These are phyloP conservation scores for Hirschfeldia incana DNA, from an alignment of 345 rosid species.

Conservation along the genomic window DNA sequence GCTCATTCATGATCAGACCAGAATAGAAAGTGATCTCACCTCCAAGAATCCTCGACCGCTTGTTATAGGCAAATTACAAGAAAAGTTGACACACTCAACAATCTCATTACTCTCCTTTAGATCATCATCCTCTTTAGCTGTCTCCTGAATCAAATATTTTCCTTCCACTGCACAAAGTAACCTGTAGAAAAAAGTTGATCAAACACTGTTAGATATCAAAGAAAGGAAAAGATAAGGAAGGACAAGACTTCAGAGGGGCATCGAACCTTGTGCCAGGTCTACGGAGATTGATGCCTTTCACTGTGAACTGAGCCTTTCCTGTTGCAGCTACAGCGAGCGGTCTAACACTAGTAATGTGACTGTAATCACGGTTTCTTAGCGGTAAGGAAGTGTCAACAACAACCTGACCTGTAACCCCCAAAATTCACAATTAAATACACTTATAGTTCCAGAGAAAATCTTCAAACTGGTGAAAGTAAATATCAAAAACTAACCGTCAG, in stretches of 20 bases:
- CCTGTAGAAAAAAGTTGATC: constrained; percentile 43
- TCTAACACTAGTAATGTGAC: constrained; percentile 64
- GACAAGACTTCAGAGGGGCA: not conserved
- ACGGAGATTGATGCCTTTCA: constrained; percentile 79
- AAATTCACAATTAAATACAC: constrained; percentile 10
- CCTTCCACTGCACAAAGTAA: constrained; percentile 93
- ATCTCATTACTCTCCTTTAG: constrained; percentile 50
- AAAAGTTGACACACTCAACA: constrained; percentile 58
- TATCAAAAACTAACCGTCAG: constrained; percentile 57
- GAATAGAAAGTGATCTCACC: constrained; percentile 48
- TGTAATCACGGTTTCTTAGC: constrained; percentile 52
- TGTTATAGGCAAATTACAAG: constrained; percentile 64
- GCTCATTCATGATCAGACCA: constrained; percentile 8
- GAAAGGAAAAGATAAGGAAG: not conserved
- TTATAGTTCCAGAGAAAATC: constrained; percentile 9
- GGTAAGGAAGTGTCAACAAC: constrained; percentile 72
- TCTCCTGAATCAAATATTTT: constrained; percentile 70
- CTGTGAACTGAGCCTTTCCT: constrained; percentile 58
- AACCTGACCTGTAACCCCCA: constrained; percentile 70
- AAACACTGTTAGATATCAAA: constrained; percentile 10
- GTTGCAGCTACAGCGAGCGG: constrained; percentile 79
- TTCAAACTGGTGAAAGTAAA: constrained; percentile 11
- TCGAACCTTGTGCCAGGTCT: constrained; percentile 68
- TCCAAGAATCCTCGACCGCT: constrained; percentile 94
- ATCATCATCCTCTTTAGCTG: constrained; percentile 41